Percentiles rank a stretch among this genome's conserved stretches.
phyloP scores from a whole-genome alignment of 257 asterid genomes.

The Plantago ovata region DNA sequence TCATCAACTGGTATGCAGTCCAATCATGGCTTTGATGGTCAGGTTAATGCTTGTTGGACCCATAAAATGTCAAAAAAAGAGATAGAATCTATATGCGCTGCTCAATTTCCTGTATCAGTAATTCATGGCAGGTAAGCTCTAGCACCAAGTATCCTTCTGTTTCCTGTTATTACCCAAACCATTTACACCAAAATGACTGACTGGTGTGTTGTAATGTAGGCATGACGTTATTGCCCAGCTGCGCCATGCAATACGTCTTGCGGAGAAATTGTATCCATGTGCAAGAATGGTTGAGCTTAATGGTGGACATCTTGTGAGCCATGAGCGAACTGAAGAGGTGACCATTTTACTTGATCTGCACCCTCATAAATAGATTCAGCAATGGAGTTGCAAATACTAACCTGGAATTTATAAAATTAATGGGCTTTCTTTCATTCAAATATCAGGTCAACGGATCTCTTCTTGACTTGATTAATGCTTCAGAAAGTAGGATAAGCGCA shows the following conservation, averaged over 20 bases:
- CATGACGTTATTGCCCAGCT: constrained; percentile 89
- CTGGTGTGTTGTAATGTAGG: constrained; percentile 35
- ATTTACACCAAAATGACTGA: constrained; percentile 19
- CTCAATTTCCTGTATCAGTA: constrained; percentile 77
- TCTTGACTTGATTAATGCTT: constrained; percentile 65
- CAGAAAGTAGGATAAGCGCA: constrained; percentile 38
- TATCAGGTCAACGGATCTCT: constrained; percentile 84
- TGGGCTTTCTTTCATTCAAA: constrained; percentile 11
- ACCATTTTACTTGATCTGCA: neutral
- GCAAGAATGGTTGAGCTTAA: constrained; percentile 95
- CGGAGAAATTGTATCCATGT: constrained; percentile 69
- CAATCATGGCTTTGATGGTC: constrained; percentile 85
- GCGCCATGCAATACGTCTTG: constrained; percentile 81
- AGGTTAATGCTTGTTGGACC: constrained; percentile 94
- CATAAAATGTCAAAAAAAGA: constrained; percentile 66
- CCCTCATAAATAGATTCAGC: neutral
- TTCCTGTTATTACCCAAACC: neutral
- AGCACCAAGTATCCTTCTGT: constrained; percentile 7
- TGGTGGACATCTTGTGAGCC: constrained; percentile 96
- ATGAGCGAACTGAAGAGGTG: constrained; percentile 97
- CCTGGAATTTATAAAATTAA: too few species aligned
- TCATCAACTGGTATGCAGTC: constrained; percentile 91
- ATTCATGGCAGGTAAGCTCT: constrained; percentile 86
- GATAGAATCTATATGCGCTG: constrained; percentile 57
- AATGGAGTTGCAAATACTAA: neutral